A percentile compares a stretch with the other conserved stretches of the same genome.
Evolutionary conservation across 345 rosid genomes (phyloP).

Genomic region (Brassica rapa): DNA sequence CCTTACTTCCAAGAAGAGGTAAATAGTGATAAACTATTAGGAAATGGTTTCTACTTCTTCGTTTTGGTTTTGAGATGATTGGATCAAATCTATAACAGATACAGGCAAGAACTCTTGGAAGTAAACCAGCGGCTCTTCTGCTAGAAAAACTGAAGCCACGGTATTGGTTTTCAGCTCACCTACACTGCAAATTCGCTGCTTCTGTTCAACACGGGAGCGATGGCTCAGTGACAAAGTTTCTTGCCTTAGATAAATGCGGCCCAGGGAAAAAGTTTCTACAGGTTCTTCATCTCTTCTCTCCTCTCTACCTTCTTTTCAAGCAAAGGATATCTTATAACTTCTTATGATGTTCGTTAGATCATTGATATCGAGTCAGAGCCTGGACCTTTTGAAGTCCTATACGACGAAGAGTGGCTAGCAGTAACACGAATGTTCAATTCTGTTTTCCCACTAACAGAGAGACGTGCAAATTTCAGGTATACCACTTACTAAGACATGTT

Average conservation of each 20-base stretch:
- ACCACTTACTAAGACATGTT: constrained; percentile 6
- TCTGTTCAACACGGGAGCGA: constrained; percentile 74
- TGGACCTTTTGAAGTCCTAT: constrained; percentile 71
- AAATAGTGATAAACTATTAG: not conserved
- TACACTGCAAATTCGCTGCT: constrained; percentile 90
- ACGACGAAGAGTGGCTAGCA: constrained; percentile 91
- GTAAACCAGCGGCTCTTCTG: constrained; percentile 83
- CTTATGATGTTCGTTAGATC: constrained; percentile 48
- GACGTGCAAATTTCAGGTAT: constrained; percentile 58
- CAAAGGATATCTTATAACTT: constrained; percentile 33
- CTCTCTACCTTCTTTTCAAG: constrained; percentile 17
- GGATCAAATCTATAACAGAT: constrained; percentile 47
- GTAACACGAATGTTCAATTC: constrained; percentile 68
- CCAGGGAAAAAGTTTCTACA: constrained; percentile 75
- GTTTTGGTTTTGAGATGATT: constrained; percentile 13
- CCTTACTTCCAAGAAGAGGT: constrained; percentile 71
- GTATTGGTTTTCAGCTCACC: constrained; percentile 96
- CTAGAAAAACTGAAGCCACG: constrained; percentile 72
- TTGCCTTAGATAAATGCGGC: constrained; percentile 87
- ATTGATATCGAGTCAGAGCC: constrained; percentile 79
- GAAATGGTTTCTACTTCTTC: constrained; percentile 3
- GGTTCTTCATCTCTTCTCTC: constrained; percentile 42
- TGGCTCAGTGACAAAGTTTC: constrained; percentile 79
- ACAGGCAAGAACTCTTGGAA: constrained; percentile 67
- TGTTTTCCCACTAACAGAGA: constrained; percentile 61